phyloP scores from a whole-genome alignment of 495 filamentous ascomycete genomes.

The Podospora sp. region DNA sequence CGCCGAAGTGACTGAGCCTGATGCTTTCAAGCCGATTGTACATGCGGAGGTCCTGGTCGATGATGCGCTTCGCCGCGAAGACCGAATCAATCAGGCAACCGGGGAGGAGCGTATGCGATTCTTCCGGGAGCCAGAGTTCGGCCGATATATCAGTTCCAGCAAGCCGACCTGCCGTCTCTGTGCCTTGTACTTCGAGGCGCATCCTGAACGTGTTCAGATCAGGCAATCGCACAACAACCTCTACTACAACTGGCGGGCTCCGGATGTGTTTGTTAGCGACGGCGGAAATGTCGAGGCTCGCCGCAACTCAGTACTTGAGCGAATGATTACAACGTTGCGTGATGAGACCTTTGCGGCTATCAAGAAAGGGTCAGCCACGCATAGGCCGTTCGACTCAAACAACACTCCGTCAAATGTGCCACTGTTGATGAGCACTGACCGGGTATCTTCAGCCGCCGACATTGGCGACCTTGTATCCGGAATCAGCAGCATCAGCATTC shows the following conservation, averaged over 20 bases:
- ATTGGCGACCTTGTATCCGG: background rate
- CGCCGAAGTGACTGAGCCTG: background rate
- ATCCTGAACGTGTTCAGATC: constrained; percentile 26
- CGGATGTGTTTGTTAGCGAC: constrained; percentile 23
- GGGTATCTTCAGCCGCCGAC: background rate
- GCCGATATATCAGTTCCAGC: constrained; percentile 41
- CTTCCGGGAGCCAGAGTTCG: constrained; percentile 31
- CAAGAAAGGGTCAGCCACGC: background rate
- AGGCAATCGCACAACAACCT: constrained; percentile 38
- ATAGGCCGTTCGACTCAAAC: constrained; percentile 24
- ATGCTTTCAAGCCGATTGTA: constrained; percentile 28
- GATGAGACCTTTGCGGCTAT: background rate
- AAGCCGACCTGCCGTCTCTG: constrained; percentile 48
- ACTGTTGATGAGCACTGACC: background rate
- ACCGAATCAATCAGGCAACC: background rate
- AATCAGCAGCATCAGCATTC: background rate
- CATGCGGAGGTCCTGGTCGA: constrained; percentile 41
- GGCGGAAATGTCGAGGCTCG: background rate
- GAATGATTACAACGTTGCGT: constrained; percentile 22
- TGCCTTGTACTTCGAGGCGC: constrained; percentile 33
- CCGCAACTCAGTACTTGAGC: constrained; percentile 22
- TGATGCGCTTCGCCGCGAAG: constrained; percentile 33
- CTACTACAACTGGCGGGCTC: constrained; percentile 41
- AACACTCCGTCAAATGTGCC: constrained; percentile 22
- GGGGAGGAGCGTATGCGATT: constrained; percentile 27